These are phyloP conservation scores for Dicorynia guianensis DNA, from an alignment of 306 rosid species.

Conservation along the genomic window DNA sequence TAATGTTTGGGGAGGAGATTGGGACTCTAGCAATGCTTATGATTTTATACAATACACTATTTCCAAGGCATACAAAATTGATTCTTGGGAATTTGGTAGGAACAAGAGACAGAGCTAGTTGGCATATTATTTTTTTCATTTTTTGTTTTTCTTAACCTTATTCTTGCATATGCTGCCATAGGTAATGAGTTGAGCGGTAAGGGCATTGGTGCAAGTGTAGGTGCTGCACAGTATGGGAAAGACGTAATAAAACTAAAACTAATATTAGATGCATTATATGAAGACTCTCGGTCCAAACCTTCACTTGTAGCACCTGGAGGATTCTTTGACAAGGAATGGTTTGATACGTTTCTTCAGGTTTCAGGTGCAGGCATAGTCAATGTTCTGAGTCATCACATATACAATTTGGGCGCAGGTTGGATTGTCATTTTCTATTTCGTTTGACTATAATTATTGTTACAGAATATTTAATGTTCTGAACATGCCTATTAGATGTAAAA, in stretches of 20 bases:
- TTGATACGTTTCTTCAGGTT: conserved; percentile 68
- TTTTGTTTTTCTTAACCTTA: conserved; percentile 34
- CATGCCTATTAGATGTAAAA: conserved; percentile 18
- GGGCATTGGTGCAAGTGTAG: conserved; percentile 84
- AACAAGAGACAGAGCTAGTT: conserved; percentile 37
- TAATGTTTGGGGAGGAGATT: conserved; percentile 79
- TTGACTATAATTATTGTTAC: conserved; percentile 16
- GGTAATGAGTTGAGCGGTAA: conserved; percentile 93
- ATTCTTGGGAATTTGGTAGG: conserved; percentile 97
- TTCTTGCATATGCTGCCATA: conserved; percentile 45
- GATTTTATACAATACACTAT: conserved; percentile 76
- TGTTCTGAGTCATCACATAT: conserved; percentile 79
- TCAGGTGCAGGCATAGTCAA: conserved; percentile 74
- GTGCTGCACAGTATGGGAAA: conserved; percentile 81
- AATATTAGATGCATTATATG: conserved; percentile 60
- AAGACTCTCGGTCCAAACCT: conserved; percentile 59
- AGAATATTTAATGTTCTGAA: conserved; percentile 14
- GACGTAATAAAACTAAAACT: conserved; percentile 74
- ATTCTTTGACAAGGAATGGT: conserved; percentile 83
- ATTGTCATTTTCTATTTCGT: conserved; percentile 33
- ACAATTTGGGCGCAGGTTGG: conserved; percentile 94
- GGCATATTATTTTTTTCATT: conserved; percentile 16
- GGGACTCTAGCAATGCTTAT: conserved; percentile 75
- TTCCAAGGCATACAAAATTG: conserved; percentile 75
- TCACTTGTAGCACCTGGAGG: conserved; percentile 92